Base-by-base conservation (phyloP, 2,329 filamentous ascomycete genomes). In the Fusarium hostae region DNA sequence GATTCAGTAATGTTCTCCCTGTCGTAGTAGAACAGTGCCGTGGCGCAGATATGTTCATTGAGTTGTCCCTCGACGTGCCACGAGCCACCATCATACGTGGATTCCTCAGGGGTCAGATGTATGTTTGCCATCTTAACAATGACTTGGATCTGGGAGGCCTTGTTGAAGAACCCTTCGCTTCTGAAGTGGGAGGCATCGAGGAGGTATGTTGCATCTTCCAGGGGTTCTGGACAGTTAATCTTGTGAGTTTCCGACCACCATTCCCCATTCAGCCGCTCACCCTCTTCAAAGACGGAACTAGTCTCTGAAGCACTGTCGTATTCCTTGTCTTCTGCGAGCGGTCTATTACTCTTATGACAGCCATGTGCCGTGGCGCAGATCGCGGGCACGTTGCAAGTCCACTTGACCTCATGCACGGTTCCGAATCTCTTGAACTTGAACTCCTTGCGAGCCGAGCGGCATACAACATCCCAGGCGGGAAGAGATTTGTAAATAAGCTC, bases 11-110 rank as follows among this genome's bases (percentile, higher is more conserved):
- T 86, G 76, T 93, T 92, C 0, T 89, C 84, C 47, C 77, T 81
- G 63, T 90, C 87, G 68, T 88, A 88, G 77, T 90, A 90, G 78
- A 89, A 90, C 18, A 92, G 80, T 0, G 89, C 87, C 0, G 89
- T 89, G 0, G 89, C 88, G 70, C 85, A 86, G 39, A 93, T 91
- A 68, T 86, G 86, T 76, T 92, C 90, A 70, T 92, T 92, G 5
- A 84, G 70, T 66, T 82, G 81, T 22, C 87, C 87, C 68, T 89
- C 87, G 4, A 88, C 75, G 64, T 89, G 87, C 85, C 87, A 90
- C 2, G 79, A 80, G 1, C 87, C 87, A 20, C 86, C 86, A 0
- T 80, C 77, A 69, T 89, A 91, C 0, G 73, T 74, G 0, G 89
- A 86, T 3, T 88, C 84, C n/a, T 88, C 86, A 0, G 90, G 89